Conservation (phyloP, 2,329 filamentous ascomycete species). For the Phialocephala sp. region DNA sequence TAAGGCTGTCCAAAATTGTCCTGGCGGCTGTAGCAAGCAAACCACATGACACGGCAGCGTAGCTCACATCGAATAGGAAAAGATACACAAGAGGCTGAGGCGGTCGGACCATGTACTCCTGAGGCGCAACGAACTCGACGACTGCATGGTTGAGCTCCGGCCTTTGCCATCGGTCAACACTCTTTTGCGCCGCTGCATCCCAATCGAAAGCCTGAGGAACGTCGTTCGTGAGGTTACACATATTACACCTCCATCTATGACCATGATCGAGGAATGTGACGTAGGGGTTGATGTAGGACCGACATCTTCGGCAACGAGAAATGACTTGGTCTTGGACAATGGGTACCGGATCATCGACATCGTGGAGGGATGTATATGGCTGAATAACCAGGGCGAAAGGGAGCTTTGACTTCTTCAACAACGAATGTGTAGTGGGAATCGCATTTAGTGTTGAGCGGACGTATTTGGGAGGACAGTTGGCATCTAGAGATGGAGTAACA, state of each 20-base stretch:
- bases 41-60: constrained; percentile 85
- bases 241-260: constrained; percentile 98
- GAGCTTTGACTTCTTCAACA: constrained; percentile 95
- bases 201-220: constrained; percentile 99
- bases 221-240: constrained; percentile 99
- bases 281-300: constrained; percentile 97
- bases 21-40: constrained; percentile 90
- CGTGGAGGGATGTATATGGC: constrained; percentile 90
- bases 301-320: constrained; percentile 91
- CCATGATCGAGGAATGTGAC: constrained; percentile 96
- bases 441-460: constrained; percentile 95
- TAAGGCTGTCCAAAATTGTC: constrained; percentile 92
- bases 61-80: constrained; percentile 95
- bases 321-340: constrained; percentile 97
- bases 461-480: constrained; percentile 93
- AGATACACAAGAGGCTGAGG: constrained; percentile 95
- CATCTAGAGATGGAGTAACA: constrained; percentile 86
- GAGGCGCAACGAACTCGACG: constrained; percentile 95
- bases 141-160: constrained; percentile 95
- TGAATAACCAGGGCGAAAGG: constrained; percentile 96
- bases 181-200: constrained; percentile 91
- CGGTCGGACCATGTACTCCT: constrained; percentile 99
- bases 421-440: constrained; percentile 86
- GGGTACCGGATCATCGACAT: constrained; percentile 88
- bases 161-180: constrained; percentile 88